A percentile compares a stretch with the other conserved stretches of the same genome.
phyloP scores from a whole-genome alignment of 208 protist genomes.

The Trypanosoma caninum region DNA sequence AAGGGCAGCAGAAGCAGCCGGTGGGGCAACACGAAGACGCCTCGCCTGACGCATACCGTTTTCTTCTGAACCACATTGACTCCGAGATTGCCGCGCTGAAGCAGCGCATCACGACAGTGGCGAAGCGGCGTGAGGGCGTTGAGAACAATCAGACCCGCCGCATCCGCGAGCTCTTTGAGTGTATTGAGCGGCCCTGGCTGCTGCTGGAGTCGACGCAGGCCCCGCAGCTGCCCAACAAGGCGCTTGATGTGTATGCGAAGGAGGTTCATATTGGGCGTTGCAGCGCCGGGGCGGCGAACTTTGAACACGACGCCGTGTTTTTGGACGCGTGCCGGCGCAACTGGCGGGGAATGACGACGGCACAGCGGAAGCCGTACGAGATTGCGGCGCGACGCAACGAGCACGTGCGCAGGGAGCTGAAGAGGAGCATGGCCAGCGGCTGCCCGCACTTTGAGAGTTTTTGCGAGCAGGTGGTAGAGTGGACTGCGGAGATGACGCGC shows the following conservation, averaged over 20 bases:
- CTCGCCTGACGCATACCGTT: constrained; percentile 68
- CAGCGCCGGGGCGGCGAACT: constrained; percentile 5
- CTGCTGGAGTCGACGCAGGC: constrained; percentile 43
- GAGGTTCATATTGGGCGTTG: constrained; percentile 37
- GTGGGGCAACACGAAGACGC: constrained; percentile 3
- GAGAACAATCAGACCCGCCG: constrained; percentile 41
- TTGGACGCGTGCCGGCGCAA: constrained; percentile 59
- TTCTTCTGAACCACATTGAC: constrained; percentile 77
- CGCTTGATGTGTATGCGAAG: constrained; percentile 75
- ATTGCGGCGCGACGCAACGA: constrained; percentile 60
- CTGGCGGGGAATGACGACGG: constrained; percentile 40
- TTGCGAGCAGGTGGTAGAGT: constrained; percentile 47
- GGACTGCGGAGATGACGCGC: constrained; percentile 57
- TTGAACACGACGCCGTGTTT: constrained; percentile 54
- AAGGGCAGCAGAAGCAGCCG: not conserved
- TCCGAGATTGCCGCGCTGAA: constrained; percentile 68
- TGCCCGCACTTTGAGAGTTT: constrained; percentile 68
- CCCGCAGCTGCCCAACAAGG: constrained; percentile 56
- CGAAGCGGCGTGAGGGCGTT: constrained; percentile 31
- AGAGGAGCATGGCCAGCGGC: constrained; percentile 45
- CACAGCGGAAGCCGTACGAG: constrained; percentile 58
- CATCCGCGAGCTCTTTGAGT: constrained; percentile 62
- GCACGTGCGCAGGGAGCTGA: constrained; percentile 47
- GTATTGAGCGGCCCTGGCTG: constrained; percentile 70
- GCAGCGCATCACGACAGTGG: constrained; percentile 49